Base-by-base conservation (phyloP, 1,139 yeast species). In the Taiozyma sp. region DNA sequence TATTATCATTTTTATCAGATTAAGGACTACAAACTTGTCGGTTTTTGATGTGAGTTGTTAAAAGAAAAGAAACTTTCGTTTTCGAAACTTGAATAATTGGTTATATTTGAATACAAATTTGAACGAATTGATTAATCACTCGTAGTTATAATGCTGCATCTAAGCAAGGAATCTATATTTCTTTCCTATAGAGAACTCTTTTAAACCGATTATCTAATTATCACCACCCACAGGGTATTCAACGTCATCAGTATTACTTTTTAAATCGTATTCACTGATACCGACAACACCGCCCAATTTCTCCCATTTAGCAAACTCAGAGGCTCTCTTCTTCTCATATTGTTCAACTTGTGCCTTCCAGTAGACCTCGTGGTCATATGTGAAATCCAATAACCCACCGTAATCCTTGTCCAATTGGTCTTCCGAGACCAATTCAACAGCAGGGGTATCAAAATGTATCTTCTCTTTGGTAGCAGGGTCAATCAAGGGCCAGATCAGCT, bases 391-490 rank as follows among this genome's bases (percentile, higher is more conserved):
- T 29, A 73, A 68, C 13, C 99, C 99, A 46, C 91, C 93, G 63
- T 88, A 91, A 44, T 85, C 86, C 61, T 79, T 76, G 63, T 90
- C 97, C 53, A 93, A 75, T 67, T 90, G 97, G 53, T 83, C 83
- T 44, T 69, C 69, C 3, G 96, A 95, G 4, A 90, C 95, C 62
- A 84, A 91, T 42, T 88, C 75, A 44, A 81, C 79, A 68, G 90
- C 88, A 6, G 96, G 96, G 62, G 90, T 89, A 65, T 88, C 95
- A 65, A 84, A 91, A 4, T 89, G 91, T 43, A 95, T 79, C 70
- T 93, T 93, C 69, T 89, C 96, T 59, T 96, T 77, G 1, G 98
- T 93, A 64, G 89, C 71, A 3, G 99, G 98, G 64, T 93, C 99
- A 55, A 93, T 91, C 64, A 93, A 93, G 1, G 98, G 98, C 56